These are phyloP conservation scores for Microsporum canis DNA, from an alignment of 2,329 filamentous ascomycete genomes.

Conservation along the genomic window DNA sequence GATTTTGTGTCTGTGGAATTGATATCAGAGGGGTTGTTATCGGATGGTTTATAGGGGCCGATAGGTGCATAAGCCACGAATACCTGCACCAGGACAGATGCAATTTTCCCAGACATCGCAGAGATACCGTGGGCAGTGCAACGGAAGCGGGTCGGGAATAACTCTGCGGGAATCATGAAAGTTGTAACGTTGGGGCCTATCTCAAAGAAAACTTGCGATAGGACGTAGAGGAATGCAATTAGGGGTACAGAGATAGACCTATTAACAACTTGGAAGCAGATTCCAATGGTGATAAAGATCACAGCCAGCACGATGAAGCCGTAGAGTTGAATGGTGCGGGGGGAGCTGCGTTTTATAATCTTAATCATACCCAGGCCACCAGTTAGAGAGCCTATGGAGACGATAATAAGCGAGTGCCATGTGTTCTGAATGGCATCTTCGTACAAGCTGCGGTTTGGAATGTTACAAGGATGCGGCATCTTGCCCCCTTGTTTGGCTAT, in stretches of 20 bases:
- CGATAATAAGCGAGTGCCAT: slow-evolving; percentile 14
- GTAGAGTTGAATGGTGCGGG: slow-evolving; percentile 7
- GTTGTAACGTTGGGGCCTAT: slow-evolving; percentile 3
- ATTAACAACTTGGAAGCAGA: slow-evolving; percentile 2
- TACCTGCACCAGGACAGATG: slow-evolving; percentile 35
- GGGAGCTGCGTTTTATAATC: slow-evolving; percentile 12
- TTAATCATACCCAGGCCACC: slow-evolving; percentile 14
- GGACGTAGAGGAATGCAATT: slow-evolving; percentile 2
- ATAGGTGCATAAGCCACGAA: not conserved
- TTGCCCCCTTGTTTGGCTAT: not conserved
- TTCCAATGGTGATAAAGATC: slow-evolving; percentile 1
- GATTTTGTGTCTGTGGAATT: not conserved
- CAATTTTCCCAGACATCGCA: slow-evolving; percentile 45
- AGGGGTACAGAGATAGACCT: not conserved
- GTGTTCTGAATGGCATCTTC: slow-evolving; percentile 9
- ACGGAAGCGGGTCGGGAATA: slow-evolving; percentile 47
- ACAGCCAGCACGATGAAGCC: slow-evolving; percentile 4
- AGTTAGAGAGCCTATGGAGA: slow-evolving; percentile 14
- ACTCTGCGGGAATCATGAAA: slow-evolving; percentile 40
- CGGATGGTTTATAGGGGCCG: not conserved
- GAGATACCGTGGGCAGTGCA: slow-evolving; percentile 49
- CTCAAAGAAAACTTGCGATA: slow-evolving; percentile 2
- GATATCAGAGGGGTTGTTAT: not conserved
- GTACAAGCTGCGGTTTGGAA: slow-evolving; percentile 9
- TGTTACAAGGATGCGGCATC: not conserved